Conservation (phyloP, 176 grass and related monocot species). For the Oryza australiensis region DNA sequence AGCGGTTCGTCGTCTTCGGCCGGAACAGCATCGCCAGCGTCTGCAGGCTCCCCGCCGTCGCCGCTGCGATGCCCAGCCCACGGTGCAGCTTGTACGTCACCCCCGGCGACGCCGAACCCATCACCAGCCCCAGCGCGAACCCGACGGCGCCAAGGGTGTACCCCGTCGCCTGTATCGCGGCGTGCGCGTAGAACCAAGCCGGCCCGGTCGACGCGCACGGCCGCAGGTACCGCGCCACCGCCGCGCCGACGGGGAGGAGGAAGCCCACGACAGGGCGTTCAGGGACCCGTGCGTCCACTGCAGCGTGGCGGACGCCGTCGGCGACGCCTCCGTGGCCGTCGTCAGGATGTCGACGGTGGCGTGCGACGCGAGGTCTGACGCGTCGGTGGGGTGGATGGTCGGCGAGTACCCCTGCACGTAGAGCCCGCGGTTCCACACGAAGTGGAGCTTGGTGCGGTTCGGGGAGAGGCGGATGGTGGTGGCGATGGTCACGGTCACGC, state of each 20-base stretch:
- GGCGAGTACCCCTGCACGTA: conserved; percentile 99
- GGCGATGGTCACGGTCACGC: conserved; percentile 67
- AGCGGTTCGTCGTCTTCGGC: conserved; percentile 93
- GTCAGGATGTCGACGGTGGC: conserved; percentile 87
- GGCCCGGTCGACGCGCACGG: conserved; percentile 61
- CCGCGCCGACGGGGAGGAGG: conserved; percentile 68
- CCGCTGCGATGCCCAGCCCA: conserved; percentile 73
- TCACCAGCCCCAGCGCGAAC: conserved; percentile 80
- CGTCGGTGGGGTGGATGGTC: conserved; percentile 76
- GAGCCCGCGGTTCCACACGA: conserved; percentile 91
- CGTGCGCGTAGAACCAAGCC: conserved; percentile 94
- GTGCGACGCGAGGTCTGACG: conserved; percentile 88
- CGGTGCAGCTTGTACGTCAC: conserved; percentile 86
- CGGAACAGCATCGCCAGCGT: conserved; percentile 82
- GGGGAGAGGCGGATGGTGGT: conserved; percentile 68
- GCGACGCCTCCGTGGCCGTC: conserved; percentile 62
- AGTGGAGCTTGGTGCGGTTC: conserved; percentile 78
- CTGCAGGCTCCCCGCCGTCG: conserved; percentile 82
- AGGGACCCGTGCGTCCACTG: conserved; percentile 65
- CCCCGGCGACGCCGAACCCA: conserved; percentile 68
- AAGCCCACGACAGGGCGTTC: conserved; percentile 82
- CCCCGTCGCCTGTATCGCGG: conserved; percentile 61
- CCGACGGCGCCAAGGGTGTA: conserved; percentile 65
- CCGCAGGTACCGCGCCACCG: conserved; percentile 86
- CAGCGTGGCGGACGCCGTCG: conserved; percentile 38